Evolutionary conservation across 1,284 basidiomycete genomes (phyloP), one percentile per base, ranked within the genome.

Genomic region (Volvariella surrecta): DNA sequence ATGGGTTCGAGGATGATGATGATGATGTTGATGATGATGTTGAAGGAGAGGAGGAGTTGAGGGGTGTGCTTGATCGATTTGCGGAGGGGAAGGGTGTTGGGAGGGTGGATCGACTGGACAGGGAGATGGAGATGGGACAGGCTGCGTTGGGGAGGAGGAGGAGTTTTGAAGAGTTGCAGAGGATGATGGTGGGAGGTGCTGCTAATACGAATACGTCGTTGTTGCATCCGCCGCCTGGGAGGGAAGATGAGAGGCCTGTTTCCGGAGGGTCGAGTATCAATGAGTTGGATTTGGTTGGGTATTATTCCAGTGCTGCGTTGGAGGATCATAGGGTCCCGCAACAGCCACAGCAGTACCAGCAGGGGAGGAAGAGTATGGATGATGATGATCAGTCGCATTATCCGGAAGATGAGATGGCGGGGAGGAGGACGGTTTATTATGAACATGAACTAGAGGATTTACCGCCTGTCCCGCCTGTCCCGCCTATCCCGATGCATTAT

Each of bases 51-150:
- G 52, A 56, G 11, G 58, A 57, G 31, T 50, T 64, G 46, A 48
- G 45, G 17, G 55, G 56, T 45, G 59, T 64, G 3, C 53, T 62
- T 10, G 57, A 58, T 8, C 50, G 59, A 16, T 63, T 64, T 32
- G 51, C 57, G 39, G 52, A 52, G 34, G 44, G 18, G 31, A 40
- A 8, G 46, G 42, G 24, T 39, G 19, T 19, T n/a, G n/a, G n/a
- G 41, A 46, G 11, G 49, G 40, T 22, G 38, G 41, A 35, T 45
- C 52, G 38, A n/a, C n/a, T n/a, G 40, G 41, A 40, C 32, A 37
- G 42, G 6, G 49, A 40, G 24, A 28, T 6, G 11, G 24, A 28
- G 24, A 28, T 28, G 24, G 24, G 24, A 28, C 24, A 28, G 9
- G 42, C 45, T 3, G 55, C 54, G 2, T 32, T 59, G 39, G 56